Conservation (phyloP, 1,284 basidiomycete species). For the Leccinum subatratum region DNA sequence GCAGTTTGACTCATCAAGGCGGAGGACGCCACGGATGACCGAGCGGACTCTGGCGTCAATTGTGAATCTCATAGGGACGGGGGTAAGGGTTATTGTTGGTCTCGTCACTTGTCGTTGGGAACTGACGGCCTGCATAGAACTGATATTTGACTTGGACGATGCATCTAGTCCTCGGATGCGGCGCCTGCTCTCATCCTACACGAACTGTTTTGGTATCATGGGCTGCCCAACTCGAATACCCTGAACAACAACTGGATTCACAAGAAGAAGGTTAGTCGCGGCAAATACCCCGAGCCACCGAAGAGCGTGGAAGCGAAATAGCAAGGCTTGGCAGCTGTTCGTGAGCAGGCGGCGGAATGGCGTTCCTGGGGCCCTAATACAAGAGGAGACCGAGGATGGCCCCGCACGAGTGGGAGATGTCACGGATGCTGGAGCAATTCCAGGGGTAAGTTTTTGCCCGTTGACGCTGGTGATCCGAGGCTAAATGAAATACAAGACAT, state of each 20-base stretch:
- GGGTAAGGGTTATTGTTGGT: slow-evolving; percentile 31
- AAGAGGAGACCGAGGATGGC: slow-evolving; percentile 45
- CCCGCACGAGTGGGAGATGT: slow-evolving; percentile 17
- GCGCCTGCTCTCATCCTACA: slow-evolving; percentile 23
- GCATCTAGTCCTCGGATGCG: slow-evolving; percentile 33
- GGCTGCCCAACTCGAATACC: slow-evolving; percentile 18
- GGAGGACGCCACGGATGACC: slow-evolving; percentile 46
- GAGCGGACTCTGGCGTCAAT: slow-evolving; percentile 32
- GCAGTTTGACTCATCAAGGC: slow-evolving; percentile 67
- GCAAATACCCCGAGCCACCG: slow-evolving; percentile 68
- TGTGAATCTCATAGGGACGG: slow-evolving; percentile 31
- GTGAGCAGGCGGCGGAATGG: slow-evolving; percentile 42
- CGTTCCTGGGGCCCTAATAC: slow-evolving; percentile 36
- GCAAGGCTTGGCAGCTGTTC: slow-evolving; percentile 62
- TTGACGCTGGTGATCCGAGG: background rate
- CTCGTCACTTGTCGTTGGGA: slow-evolving; percentile 3
- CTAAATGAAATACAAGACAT: slow-evolving; percentile 20
- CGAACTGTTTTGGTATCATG: slow-evolving; percentile 3
- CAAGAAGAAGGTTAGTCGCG: slow-evolving; percentile 57
- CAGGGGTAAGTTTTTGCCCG: slow-evolving; percentile 20
- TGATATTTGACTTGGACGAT: slow-evolving; percentile 66
- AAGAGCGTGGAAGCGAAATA: slow-evolving; percentile 60
- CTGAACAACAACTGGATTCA: slow-evolving; percentile 33
- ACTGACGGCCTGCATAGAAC: slow-evolving; percentile 38
- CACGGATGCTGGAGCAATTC: slow-evolving; percentile 21